Evolutionary conservation across 192 early-diverging fungal species (phyloP).

Genomic region (Coemansia sp.): DNA sequence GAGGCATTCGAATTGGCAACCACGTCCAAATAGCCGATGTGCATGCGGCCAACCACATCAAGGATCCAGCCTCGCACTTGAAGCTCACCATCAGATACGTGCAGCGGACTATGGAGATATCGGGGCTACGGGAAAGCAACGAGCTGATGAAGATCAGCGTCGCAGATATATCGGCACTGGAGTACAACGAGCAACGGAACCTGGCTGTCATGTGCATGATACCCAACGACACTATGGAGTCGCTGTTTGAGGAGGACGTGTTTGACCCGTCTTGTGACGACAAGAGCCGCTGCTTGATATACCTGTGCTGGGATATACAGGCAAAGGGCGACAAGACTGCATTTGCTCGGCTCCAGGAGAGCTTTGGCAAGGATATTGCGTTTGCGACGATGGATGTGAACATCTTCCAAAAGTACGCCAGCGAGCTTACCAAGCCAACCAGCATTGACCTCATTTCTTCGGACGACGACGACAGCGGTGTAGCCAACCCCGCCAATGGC

Average conservation of each 20-base stretch:
- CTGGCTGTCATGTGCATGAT: conserved; percentile 28
- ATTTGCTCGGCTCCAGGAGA: conserved; percentile 7
- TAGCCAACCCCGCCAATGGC: not conserved
- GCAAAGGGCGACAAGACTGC: not conserved
- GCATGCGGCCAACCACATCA: not conserved
- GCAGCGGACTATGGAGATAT: conserved; percentile 22
- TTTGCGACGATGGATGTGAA: conserved; percentile 6
- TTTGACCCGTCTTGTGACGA: conserved; percentile 41
- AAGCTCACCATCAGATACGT: conserved; percentile 16
- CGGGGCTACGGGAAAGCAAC: conserved; percentile 19
- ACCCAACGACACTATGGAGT: conserved; percentile 36
- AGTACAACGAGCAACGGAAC: conserved; percentile 8
- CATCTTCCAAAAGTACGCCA: conserved; percentile 8
- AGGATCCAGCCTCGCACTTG: not conserved
- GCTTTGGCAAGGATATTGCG: conserved; percentile 7
- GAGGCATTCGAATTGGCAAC: conserved; percentile 36
- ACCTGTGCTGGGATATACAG: conserved; percentile 18
- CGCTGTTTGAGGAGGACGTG: conserved; percentile 18
- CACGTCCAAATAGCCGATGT: conserved; percentile 11
- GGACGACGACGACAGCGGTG: conserved; percentile 13
- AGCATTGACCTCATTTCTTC: conserved; percentile 48
- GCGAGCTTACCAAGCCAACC: conserved; percentile 28
- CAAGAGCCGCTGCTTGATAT: conserved; percentile 16
- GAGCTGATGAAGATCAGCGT: conserved; percentile 22
- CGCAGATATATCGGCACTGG: conserved; percentile 26